Evolutionary conservation across 768 basidiomycete species (phyloP), one percentile per base, ranked within the genome.

Genomic region (Boletus vinaceobasis): DNA sequence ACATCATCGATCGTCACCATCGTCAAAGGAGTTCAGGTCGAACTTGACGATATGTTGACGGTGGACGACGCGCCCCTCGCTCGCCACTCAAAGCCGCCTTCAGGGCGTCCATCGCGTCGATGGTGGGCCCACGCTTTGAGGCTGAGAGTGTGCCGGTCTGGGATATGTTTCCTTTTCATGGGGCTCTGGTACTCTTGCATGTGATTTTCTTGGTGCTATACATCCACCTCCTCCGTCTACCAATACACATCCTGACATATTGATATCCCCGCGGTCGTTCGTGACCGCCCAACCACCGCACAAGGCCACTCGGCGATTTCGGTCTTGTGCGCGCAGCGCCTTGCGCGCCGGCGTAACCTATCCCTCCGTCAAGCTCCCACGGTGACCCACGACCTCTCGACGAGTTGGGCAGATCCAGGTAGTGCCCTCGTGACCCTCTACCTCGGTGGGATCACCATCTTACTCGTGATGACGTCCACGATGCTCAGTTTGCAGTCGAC

Each of bases 391-490:
- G 27, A 44, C 2, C 29, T 31, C 9, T 44, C 26, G 23, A 26
- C 17, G 17, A 23, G 23, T 23, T 26, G 11, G 23, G 32, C 33
- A 1, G 15, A 19, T 45, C 13, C 32, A 5, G 13, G 31, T 1
- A 45, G 19, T 15, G 31, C 31, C 5, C 19, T 32, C 31, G 17
- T 46, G 31, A 21, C 31, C 6, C 29, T 31, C 27, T 65, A 62
- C 40, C 55, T 60, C 9, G 51, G 32, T 13, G 37, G 48, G 23
- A 62, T 62, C 17, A 36, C 54, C 10, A 32, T 56, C 7, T 52
- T 59, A 10, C 58, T 62, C 31, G 52, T 65, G 44, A 32, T 51
- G 57, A 23, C 59, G 47, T 7, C 51, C 48, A 19, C 14, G 51
- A 29, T 47, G 61, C 7, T 37, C 19, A 17, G 40, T 65, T 42